Evolutionary conservation across 345 rosid species (phyloP), one percentile per base, ranked within the genome.

Genomic region (Barbarea vulgaris): DNA sequence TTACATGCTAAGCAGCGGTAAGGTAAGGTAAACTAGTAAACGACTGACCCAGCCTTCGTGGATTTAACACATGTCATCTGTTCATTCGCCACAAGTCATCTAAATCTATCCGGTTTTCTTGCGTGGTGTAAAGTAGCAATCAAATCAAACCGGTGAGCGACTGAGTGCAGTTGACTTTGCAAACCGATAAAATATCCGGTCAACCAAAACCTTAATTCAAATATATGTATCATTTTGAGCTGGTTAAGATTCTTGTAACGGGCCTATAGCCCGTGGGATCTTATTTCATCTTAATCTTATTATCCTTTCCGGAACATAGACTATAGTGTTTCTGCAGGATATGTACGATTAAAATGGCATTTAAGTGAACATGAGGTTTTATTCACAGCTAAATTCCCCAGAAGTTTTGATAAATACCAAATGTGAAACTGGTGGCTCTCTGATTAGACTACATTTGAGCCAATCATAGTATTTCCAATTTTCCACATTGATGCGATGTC

Each of bases 11-110:
- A 39, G 53, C 65, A 9, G 57, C 77, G 41, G 70, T 64, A 71
- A 68, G 19, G 34, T 37, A 70, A n/a, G n/a, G n/a, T n/a, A n/a
- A n/a, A 64, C 47, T 54, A 42, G 71, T 51, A 28, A 70, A 50
- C 62, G 28, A 76, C 61, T 15, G 61, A 64, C 61, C 58, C 53
- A 31, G 67, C 77, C 62, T 77, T 64, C 81, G 81, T 77, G 76
- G 81, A 64, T 70, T 70, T 30, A 2, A 70, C 76, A 71, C 47
- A 27, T 77, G 80, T 55, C 76, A 28, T 0, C 0, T 13, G 0
- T 2, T 63, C 9, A 77, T 77, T 77, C 71, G 80, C 9, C 2
- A 4, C 30, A n/a, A 12, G 3, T 42, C 42, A 8, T 52, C 57
- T 50, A 24, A 44, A 44, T 9, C 30, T 17, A 64, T 19, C 80